Evolutionary conservation across 2,329 filamentous ascomycete species (phyloP).

Genomic region (Incumbomyces lentus): DNA sequence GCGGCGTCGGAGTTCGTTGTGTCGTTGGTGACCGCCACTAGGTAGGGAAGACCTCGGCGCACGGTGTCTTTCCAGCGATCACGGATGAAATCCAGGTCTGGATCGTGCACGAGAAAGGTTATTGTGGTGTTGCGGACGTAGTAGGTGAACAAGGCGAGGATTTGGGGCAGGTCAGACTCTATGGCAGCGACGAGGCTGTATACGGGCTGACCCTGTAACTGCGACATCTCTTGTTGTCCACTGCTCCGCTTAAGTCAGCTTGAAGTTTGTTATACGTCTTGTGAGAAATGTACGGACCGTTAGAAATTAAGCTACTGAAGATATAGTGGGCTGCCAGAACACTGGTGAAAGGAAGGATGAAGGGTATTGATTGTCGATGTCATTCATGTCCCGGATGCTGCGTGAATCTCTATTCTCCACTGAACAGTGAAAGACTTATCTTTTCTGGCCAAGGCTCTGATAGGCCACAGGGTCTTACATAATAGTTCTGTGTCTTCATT

Average conservation of each 20-base stretch:
- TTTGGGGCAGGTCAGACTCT: background rate
- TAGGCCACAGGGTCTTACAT: too few species aligned
- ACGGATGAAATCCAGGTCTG: background rate
- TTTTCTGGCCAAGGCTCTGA: too few species aligned
- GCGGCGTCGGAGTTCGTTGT: background rate
- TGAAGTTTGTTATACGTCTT: background rate
- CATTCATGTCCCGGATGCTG: too few species aligned
- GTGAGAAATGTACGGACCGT: too few species aligned
- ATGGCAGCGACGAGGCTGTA: background rate
- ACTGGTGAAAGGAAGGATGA: too few species aligned
- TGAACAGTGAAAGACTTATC: too few species aligned
- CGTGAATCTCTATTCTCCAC: too few species aligned
- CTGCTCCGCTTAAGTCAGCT: background rate
- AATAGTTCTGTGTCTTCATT: too few species aligned
- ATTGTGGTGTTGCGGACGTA: slow-evolving; percentile 5
- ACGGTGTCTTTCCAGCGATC: background rate
- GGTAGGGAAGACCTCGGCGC: background rate
- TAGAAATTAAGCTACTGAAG: too few species aligned
- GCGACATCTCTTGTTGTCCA: background rate
- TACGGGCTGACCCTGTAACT: background rate
- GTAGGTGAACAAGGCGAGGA: background rate
- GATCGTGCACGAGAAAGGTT: background rate
- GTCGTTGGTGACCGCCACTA: background rate
- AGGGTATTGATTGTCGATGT: too few species aligned
- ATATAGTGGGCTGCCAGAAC: too few species aligned